Evolutionary conservation across 2,329 filamentous ascomycete species (phyloP).

Genomic region (Botrytis elliptica): DNA sequence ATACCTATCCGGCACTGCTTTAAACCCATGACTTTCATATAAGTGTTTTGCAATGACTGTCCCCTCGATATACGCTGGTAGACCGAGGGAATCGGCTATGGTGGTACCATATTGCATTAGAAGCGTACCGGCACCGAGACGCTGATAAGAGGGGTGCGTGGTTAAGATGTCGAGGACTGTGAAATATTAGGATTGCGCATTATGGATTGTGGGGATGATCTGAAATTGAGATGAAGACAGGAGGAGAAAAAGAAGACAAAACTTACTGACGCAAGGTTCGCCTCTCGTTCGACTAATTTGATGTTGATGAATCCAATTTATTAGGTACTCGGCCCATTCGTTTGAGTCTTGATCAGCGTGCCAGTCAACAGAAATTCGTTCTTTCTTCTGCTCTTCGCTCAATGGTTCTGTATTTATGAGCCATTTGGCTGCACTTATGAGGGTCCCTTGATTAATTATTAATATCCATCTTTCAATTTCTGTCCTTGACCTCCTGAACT

Average conservation of each 20-base stretch:
- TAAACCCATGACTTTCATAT: slow-evolving; percentile 30
- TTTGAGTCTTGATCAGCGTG: slow-evolving; percentile 26
- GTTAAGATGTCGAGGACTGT: slow-evolving; percentile 40
- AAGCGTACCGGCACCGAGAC: slow-evolving; percentile 41
- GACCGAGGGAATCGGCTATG: slow-evolving; percentile 31
- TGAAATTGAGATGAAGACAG: too few species aligned
- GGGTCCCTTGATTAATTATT: background rate
- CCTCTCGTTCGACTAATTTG: slow-evolving; percentile 23
- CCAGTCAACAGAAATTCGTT: slow-evolving; percentile 26
- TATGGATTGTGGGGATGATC: background rate
- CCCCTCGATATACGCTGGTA: slow-evolving; percentile 24
- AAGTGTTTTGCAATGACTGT: slow-evolving; percentile 23
- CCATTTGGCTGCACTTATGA: slow-evolving; percentile 20
- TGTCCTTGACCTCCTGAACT: too few species aligned
- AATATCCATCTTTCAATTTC: background rate
- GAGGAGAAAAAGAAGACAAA: background rate
- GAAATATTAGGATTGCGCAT: background rate
- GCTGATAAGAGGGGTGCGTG: slow-evolving; percentile 41
- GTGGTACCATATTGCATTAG: slow-evolving; percentile 43
- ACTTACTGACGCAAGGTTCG: slow-evolving; percentile 26
- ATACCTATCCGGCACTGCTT: slow-evolving; percentile 18
- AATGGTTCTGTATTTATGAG: background rate
- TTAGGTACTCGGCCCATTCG: slow-evolving; percentile 25
- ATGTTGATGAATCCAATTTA: slow-evolving; percentile 24
- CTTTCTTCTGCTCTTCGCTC: slow-evolving; percentile 25